Evolutionary conservation across 1,284 basidiomycete genomes (phyloP), one percentile per base, ranked within the genome.

Genomic region (Moesziomyces globuligerus): DNA sequence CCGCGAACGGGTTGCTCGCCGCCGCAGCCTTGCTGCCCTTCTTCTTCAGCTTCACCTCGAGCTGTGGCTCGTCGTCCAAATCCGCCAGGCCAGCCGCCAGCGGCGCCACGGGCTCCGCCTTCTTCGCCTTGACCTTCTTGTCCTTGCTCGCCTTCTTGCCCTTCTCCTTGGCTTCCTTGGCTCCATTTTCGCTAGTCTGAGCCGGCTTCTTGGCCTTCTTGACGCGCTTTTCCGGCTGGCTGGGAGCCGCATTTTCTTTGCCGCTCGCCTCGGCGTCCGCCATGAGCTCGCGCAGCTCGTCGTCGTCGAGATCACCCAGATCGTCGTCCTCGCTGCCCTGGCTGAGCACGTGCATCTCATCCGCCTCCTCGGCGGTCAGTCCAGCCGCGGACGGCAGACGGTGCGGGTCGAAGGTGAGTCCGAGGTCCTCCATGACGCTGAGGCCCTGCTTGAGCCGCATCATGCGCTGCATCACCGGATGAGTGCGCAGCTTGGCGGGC

Each of bases 371-470:
- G 2, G 62, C 39, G 34, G 21, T 67, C 48, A 45, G 25, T 9
- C 44, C 56, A 15, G 42, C 62, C 13, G 47, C 50, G 18, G 60
- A 21, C 28, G 57, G 48, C 28, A 40, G 36, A 26, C 41, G 58
- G 23, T 52, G 46, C 4, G 43, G 46, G 40, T 76, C 72, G 3
- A 71, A 66, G 6, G 75, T 73, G 36, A 82, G 67, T 17, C 80
- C 81, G n/a, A 78, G 59, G 38, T 80, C 71, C 47, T 81, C 80
- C 53, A 98, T 87, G 7, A 89, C 90, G 21, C 87, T 83, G 11
- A 98, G 86, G 3, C 90, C 89, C 79, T 92, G 88, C 83, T 97
- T 96, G 49, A 98, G 88, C 24, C 89, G 87, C 29, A 95, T 86
- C 8, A 98, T 87, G 13, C 94, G 91, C 23, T 85, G 84, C 67